A percentile compares a stretch with the other conserved stretches of the same genome.
Evolutionary conservation across 2,329 filamentous ascomycete genomes (phyloP).

Genomic region (Trichoderma koningii): DNA sequence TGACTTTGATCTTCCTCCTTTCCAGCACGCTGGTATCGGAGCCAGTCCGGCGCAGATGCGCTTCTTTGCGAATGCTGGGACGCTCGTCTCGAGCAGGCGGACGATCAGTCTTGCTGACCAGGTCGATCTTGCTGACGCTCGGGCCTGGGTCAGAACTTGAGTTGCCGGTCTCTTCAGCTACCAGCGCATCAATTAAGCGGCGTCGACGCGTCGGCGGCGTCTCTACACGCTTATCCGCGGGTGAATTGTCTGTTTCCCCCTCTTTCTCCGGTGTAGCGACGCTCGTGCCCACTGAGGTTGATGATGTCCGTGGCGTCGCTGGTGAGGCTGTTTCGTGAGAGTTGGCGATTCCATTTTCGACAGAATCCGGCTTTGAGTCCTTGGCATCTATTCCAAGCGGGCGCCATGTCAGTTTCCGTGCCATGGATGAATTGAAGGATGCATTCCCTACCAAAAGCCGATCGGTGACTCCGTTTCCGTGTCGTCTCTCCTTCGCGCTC

Average conservation of each 20-base stretch:
- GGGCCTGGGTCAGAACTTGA: neutral
- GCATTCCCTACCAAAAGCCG: slow-evolving; percentile 14
- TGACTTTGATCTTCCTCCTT: slow-evolving; percentile 40
- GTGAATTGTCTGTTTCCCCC: neutral
- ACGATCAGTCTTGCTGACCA: neutral
- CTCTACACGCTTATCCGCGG: neutral
- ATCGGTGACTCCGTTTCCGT: slow-evolving; percentile 11
- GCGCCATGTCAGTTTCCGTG: neutral
- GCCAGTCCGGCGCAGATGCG: slow-evolving; percentile 33
- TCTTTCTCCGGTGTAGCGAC: neutral
- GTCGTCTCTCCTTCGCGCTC: neutral
- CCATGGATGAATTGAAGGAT: neutral
- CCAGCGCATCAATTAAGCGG: slow-evolving; percentile 27
- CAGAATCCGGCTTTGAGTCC: neutral
- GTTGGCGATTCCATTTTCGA: neutral
- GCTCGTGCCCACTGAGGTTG: too few relatives aligned
- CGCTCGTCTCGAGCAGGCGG: slow-evolving; percentile 22
- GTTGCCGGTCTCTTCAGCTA: slow-evolving; percentile 9
- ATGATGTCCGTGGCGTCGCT: neutral
- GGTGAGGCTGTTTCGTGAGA: neutral
- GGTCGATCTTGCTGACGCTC: neutral
- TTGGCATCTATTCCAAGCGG: neutral
- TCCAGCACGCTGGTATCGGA: slow-evolving; percentile 34
- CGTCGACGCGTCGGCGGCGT: slow-evolving; percentile 21
- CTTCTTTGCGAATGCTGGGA: slow-evolving; percentile 26